A percentile compares a stretch with the other conserved stretches of the same genome.
Evolutionary conservation across 176 grass and related monocot genomes (phyloP).

Genomic region (Oryza australiensis): DNA sequence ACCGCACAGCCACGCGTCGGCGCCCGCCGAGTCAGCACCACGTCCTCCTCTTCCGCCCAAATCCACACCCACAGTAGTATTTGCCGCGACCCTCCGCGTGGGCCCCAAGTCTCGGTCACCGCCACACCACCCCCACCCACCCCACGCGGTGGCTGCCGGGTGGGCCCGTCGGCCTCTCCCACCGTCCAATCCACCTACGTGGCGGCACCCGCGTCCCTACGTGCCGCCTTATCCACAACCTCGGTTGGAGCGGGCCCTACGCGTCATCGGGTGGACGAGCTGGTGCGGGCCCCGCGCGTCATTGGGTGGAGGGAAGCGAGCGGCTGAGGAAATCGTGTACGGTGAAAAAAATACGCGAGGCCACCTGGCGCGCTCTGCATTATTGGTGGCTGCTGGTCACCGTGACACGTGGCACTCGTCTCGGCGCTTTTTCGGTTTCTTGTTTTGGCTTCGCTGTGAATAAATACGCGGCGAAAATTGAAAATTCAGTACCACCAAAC

Average conservation of each 20-base stretch:
- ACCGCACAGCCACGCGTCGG: not conserved
- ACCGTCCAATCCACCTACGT: not conserved
- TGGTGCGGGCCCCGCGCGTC: slow-evolving; percentile 17
- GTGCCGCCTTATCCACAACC: slow-evolving; percentile 31
- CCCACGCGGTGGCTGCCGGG: not conserved
- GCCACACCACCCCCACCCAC: no score
- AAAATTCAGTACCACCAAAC: not conserved
- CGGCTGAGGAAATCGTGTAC: not conserved
- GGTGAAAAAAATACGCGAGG: not conserved
- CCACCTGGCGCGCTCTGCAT: not conserved
- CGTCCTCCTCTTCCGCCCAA: not conserved
- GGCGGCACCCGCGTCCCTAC: not conserved
- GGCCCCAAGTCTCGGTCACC: not conserved
- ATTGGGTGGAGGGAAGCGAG: not conserved
- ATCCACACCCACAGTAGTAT: not conserved
- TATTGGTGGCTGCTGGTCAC: not conserved
- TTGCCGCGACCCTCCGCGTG: not conserved
- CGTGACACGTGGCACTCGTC: not conserved
- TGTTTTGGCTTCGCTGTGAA: not conserved
- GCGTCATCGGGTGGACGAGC: not conserved
- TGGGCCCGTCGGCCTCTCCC: not conserved
- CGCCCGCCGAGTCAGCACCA: not conserved
- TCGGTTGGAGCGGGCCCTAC: not conserved
- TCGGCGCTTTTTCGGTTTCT: not conserved
- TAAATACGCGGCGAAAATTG: slow-evolving; percentile 15